These are phyloP conservation scores for Colletotrichum sp. DNA, from an alignment of 2,329 filamentous ascomycete genomes.

Conservation along the genomic window DNA sequence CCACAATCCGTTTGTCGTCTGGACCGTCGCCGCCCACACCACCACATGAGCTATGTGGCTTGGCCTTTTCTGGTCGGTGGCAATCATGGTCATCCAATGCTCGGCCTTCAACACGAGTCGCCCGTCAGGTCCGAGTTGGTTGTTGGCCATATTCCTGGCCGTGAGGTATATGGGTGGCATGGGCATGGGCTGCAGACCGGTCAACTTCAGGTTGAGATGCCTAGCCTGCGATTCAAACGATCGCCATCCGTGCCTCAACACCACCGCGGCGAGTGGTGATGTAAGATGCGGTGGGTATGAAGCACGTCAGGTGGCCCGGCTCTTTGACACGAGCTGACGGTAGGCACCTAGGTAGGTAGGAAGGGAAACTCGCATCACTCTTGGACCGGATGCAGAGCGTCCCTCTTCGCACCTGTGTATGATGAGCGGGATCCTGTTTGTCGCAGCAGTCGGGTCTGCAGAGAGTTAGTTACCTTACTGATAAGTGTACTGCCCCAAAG, in stretches of 20 bases:
- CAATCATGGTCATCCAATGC: not conserved
- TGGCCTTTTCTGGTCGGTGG: not conserved
- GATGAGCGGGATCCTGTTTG: not conserved
- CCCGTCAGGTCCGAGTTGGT: not conserved
- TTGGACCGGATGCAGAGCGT: not conserved
- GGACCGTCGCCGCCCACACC: not conserved
- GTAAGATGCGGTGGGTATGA: slow-evolving; percentile 1
- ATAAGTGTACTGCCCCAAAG: not conserved
- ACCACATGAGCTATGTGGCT: slow-evolving; percentile 4
- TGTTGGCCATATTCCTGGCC: not conserved
- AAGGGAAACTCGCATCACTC: not conserved
- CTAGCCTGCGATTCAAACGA: not conserved
- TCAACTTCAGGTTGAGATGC: slow-evolving; percentile 9
- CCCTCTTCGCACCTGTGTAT: not conserved
- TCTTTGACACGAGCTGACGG: not conserved
- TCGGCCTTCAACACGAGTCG: slow-evolving; percentile 3
- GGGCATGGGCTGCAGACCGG: not conserved
- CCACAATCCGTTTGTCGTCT: slow-evolving; percentile 8
- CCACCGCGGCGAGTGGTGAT: not conserved
- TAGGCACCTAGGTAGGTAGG: not conserved
- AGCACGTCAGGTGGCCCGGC: slow-evolving; percentile 3
- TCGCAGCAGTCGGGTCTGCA: not conserved
- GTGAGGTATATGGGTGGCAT: not conserved
- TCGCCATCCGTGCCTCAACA: slow-evolving; percentile 5
- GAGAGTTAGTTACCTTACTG: not conserved